Conservation (phyloP, 129 eudicot species). For the Tagetes patula region DNA sequence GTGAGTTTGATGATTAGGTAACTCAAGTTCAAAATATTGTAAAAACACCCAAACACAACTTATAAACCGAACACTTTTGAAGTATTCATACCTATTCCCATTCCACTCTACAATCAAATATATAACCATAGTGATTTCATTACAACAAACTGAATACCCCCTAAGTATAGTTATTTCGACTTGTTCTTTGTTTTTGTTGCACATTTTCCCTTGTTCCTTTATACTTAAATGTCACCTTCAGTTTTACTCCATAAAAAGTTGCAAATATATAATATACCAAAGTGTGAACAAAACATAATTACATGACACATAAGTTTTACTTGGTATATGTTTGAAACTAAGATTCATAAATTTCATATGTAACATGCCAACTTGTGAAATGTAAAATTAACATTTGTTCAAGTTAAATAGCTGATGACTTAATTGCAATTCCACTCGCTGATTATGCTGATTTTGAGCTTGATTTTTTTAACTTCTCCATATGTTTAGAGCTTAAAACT, state of each 20-base stretch:
- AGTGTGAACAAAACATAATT: neutral
- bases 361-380: constrained; percentile 2
- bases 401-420: neutral
- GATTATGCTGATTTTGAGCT: neutral
- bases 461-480: neutral
- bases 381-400: neutral
- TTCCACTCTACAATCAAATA: neutral
- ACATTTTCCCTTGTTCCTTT: neutral
- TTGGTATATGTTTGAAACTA: neutral
- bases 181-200: neutral
- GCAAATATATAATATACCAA: neutral
- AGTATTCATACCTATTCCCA: neutral
- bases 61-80: neutral
- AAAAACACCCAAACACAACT: neutral
- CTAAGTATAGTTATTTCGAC: neutral
- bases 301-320: neutral
- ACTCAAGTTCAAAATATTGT: neutral
- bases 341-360: neutral
- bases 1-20: neutral
- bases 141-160: neutral
- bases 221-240: neutral
- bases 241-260: neutral
- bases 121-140: neutral
- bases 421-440: neutral
- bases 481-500: constrained; percentile 9